Base-by-base conservation (phyloP, 139 green algal species). In the Dunaliella primolecta region DNA sequence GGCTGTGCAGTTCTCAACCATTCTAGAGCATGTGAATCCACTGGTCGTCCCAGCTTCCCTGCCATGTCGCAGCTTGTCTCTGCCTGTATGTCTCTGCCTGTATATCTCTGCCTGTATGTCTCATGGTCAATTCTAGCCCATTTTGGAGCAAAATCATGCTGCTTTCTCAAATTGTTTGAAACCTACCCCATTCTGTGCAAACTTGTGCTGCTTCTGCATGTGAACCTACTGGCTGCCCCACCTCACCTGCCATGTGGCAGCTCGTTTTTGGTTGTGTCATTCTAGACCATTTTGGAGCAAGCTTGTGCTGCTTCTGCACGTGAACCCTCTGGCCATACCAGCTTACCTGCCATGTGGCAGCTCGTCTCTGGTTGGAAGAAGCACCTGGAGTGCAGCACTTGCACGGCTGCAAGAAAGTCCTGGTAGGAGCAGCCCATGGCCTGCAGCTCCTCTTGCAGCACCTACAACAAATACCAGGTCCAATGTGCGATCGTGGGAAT, bases 301-400 rank as follows among this genome's bases (percentile, higher is more conserved):
- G n/a, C n/a, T n/a, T 78, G 72, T 23, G 24, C 72, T 35, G 2
- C 75, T 2, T 29, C 75, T 2, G n/a, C n/a, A n/a, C n/a, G n/a
- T n/a, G n/a, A n/a, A n/a, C n/a, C 56, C 20, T 21, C 20, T 21
- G 21, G 15, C 20, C 20, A 15, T 21, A 72, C 3, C 70, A 2
- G 32, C 70, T 3, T 3, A 81, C 77, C 77, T 81, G 77, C 76
- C 56, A 91, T 75, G 84, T 91, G 88, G 31, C 80, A 83, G n/a
- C 80, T 46, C 0, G 30, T 64, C 24, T 36, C 27, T 2, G 84
- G 76, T 64, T 91, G 84, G 32, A 86, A 90, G 81, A 92, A 92
- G 85, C 89, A 92, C 82, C 89, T 85, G 30, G 82, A 88, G 86
- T 90, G 86, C 57, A 92, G 88, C n/a, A 90, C 70, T 84, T 92